Conservation (phyloP, 192 early-diverging fungal species). For the Obelidium mucronatum region DNA sequence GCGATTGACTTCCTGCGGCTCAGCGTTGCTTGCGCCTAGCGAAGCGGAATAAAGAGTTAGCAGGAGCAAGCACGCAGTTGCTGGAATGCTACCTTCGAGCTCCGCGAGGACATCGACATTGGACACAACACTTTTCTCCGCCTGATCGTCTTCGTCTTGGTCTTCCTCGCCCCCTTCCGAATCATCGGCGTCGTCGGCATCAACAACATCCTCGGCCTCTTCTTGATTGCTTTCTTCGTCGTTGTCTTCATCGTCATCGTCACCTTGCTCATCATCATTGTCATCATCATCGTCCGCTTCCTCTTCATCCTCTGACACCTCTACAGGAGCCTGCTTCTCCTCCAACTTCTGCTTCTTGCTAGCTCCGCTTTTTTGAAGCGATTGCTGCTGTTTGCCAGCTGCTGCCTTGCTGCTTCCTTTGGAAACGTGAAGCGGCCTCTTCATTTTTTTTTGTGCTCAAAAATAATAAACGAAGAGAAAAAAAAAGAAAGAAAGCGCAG, state of each 20-base stretch:
- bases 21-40: not conserved
- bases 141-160: constrained; percentile 11
- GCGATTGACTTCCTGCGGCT: constrained; percentile 44
- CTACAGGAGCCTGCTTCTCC: not conserved
- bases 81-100: constrained; percentile 27
- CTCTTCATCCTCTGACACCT: not conserved
- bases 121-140: not conserved
- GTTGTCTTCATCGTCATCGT: not conserved
- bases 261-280: constrained; percentile 1
- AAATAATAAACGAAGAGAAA: constrained; percentile 16
- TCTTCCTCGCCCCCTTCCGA: constrained; percentile 18
- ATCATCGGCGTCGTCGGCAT: too few species aligned
- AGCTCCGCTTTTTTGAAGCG: too few species aligned
- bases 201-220: constrained; percentile 24
- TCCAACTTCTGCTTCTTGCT: not conserved
- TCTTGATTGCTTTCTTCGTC: constrained; percentile 11
- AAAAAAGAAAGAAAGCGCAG: constrained; percentile 14
- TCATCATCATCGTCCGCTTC: not conserved
- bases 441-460: not conserved
- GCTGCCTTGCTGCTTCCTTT: not conserved
- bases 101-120: not conserved
- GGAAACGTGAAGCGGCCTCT: not conserved
- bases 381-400: constrained; percentile 7
- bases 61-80: not conserved
- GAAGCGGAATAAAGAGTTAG: not conserved